These are phyloP conservation scores for Wallacemonas sp. DNA, from an alignment of 208 protist genomes.

Conservation along the genomic window DNA sequence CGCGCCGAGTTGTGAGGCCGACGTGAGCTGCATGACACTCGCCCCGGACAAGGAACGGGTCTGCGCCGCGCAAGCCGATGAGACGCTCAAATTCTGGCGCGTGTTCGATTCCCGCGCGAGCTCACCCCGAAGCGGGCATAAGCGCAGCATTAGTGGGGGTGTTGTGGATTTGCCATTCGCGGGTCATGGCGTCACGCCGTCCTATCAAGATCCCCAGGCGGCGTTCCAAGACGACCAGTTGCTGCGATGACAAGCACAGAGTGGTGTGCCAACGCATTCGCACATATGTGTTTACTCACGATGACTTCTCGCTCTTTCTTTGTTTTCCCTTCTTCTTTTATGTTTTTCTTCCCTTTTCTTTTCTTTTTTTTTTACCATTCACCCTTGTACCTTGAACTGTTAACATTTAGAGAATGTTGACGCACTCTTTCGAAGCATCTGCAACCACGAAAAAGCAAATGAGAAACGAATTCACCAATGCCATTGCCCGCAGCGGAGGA, in stretches of 20 bases:
- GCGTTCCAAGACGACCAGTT: conserved; percentile 4
- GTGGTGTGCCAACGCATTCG: not conserved
- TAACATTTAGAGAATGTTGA: conserved; percentile 2
- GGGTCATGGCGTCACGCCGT: not conserved
- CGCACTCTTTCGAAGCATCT: not conserved
- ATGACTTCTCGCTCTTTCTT: conserved; percentile 11
- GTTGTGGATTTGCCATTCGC: not conserved
- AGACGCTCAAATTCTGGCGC: conserved; percentile 86
- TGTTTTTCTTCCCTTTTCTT: conserved; percentile 1
- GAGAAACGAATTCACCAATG: too few species aligned
- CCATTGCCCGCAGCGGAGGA: too few species aligned
- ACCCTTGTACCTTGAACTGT: conserved; percentile 6
- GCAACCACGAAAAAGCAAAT: conserved; percentile 23
- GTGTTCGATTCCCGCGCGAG: conserved; percentile 44
- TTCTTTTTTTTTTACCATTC: conserved; percentile 19
- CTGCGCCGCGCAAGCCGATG: conserved; percentile 74
- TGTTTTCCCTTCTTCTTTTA: conserved; percentile 11
- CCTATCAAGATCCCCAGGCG: conserved; percentile 11
- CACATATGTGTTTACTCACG: not conserved
- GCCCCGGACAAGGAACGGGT: conserved; percentile 65
- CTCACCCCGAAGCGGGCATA: conserved; percentile 7
- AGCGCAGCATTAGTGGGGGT: conserved; percentile 6
- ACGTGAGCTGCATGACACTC: conserved; percentile 62
- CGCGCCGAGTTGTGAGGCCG: conserved; percentile 45
- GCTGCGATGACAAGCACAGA: conserved; percentile 18